A percentile compares a stretch with the other conserved stretches of the same genome.
These are phyloP conservation scores for Parastagonospora avenae DNA, from an alignment of 2,329 filamentous ascomycete genomes.

Conservation along the genomic window DNA sequence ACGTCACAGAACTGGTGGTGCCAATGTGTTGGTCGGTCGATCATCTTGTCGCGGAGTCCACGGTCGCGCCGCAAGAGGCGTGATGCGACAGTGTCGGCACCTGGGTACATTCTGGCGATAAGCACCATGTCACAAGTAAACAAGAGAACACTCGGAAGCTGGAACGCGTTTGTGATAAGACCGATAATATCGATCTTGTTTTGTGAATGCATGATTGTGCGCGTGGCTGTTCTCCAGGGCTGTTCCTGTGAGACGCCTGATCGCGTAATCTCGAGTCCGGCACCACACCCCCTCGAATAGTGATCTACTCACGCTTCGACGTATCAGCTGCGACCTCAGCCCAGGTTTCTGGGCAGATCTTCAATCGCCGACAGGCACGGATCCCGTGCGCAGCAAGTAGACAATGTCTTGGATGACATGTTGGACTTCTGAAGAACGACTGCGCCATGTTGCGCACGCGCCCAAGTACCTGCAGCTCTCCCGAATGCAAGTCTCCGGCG, in stretches of 20 bases:
- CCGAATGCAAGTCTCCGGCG: slow-evolving; percentile 6
- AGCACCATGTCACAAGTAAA: slow-evolving; percentile 33
- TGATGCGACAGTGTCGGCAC: slow-evolving; percentile 6
- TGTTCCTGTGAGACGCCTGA: slow-evolving; percentile 28
- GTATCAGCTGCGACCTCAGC: slow-evolving; percentile 13
- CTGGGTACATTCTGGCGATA: slow-evolving; percentile 8
- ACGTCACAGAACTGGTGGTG: slow-evolving; percentile 25
- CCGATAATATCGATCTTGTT: slow-evolving; percentile 11
- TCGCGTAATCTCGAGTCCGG: slow-evolving; percentile 37
- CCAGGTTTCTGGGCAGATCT: slow-evolving; percentile 4
- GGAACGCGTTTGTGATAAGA: slow-evolving; percentile 13
- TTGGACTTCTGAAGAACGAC: slow-evolving; percentile 2
- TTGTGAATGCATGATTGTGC: slow-evolving; percentile 23
- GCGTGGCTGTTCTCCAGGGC: slow-evolving; percentile 25
- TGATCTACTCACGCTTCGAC: slow-evolving; percentile 3
- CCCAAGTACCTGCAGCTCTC: slow-evolving; percentile 9
- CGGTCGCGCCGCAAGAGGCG: slow-evolving; percentile 4
- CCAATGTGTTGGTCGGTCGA: slow-evolving; percentile 1
- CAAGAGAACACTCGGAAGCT: slow-evolving; percentile 4
- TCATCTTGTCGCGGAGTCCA: slow-evolving; percentile 4
- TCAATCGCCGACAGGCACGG: slow-evolving; percentile 6
- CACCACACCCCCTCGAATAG: slow-evolving; percentile 19
- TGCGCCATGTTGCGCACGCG: slow-evolving; percentile 9
- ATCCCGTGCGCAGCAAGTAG: slow-evolving; percentile 4
- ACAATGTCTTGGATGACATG: slow-evolving; percentile 9